Conservation (phyloP, 257 asterid genomes). For the Solanum piurae region DNA sequence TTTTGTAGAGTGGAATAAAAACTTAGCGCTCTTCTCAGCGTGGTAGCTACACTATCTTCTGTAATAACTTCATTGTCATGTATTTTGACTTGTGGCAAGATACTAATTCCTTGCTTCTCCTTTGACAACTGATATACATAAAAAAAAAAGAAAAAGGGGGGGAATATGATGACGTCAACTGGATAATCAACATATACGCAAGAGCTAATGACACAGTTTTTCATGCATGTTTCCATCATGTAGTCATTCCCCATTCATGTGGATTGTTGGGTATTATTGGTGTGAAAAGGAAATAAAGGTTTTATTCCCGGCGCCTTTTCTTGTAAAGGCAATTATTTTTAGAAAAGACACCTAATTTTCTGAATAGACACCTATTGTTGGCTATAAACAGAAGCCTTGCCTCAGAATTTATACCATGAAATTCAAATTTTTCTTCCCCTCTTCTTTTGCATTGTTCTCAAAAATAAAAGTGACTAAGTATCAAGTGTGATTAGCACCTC, state of each 20-base stretch:
- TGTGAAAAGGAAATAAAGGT: not conserved
- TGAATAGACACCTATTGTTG: not conserved
- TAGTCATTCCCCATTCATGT: not conserved
- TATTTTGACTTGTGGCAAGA: constrained; percentile 65
- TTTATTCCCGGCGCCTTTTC: not conserved
- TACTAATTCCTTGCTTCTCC: constrained; percentile 42
- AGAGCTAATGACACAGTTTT: not conserved
- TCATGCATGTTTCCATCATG: not conserved
- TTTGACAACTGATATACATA: constrained; percentile 50
- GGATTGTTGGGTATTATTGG: not conserved
- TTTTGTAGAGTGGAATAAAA: constrained; percentile 84
- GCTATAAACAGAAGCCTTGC: not conserved
- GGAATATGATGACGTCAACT: not conserved
- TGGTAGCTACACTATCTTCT: constrained; percentile 56
- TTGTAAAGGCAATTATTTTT: not conserved
- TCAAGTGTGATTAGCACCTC: not conserved
- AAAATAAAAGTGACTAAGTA: not conserved
- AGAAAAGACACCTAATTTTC: not conserved
- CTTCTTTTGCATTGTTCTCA: not conserved
- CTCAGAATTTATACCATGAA: not conserved
- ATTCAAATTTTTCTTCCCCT: not conserved
- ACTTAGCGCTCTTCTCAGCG: constrained; percentile 69
- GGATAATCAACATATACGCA: not conserved
- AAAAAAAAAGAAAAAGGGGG: not conserved
- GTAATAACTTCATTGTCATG: constrained; percentile 62